A percentile compares a stretch with the other conserved stretches of the same genome.
Evolutionary conservation across 139 green algal species (phyloP).

Genomic region (Pleodorina starrii): DNA sequence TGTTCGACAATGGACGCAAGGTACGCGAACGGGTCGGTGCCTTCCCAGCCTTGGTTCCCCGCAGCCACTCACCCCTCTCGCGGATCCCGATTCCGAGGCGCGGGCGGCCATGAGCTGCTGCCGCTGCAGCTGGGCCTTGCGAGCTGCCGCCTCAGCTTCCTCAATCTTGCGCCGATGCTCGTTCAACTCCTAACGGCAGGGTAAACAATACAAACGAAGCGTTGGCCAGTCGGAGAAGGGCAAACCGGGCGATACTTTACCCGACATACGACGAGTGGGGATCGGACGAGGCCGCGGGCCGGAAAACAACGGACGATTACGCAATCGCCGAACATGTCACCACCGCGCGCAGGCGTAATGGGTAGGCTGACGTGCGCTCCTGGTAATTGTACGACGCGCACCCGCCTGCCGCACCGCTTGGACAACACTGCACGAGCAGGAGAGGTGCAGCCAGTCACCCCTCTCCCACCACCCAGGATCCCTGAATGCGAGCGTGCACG

Average conservation of each 20-base stretch:
- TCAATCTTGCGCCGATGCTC: conserved; percentile 18
- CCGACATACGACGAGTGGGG: no score
- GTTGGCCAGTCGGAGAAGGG: neutral
- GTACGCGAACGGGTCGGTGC: neutral
- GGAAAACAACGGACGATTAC: neutral
- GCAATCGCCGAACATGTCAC: neutral
- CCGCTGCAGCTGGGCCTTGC: conserved; percentile 4
- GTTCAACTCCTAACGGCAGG: conserved; percentile 31
- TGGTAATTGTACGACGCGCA: no score
- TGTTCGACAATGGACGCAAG: no score
- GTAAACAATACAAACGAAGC: neutral
- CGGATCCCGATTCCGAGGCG: neutral
- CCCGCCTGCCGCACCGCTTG: no score
- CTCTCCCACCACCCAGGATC: neutral
- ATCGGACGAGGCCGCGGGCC: neutral
- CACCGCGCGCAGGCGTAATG: neutral
- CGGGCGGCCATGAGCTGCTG: neutral
- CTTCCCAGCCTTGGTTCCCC: neutral
- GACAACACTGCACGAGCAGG: no score
- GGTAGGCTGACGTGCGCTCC: no score
- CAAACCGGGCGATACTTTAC: no score
- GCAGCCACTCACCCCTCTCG: neutral
- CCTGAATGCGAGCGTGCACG: neutral
- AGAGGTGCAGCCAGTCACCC: neutral
- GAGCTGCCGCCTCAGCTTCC: conserved; percentile 26